Conservation (phyloP, 345 rosid species). For the Hibiscus syriacus region DNA sequence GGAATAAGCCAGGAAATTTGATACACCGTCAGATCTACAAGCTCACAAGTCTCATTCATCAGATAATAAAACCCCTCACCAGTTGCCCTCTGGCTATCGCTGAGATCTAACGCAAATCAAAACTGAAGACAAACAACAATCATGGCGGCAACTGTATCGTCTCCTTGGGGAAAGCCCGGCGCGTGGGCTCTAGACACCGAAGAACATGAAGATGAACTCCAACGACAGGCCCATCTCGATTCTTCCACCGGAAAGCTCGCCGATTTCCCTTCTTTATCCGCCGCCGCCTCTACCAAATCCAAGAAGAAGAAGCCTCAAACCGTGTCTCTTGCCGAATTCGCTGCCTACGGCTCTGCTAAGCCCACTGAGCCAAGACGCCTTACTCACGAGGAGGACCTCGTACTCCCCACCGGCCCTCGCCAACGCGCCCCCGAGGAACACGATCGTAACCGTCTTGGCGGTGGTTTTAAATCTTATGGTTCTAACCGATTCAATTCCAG, state of each 20-base stretch:
- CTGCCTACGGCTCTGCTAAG: constrained; percentile 26
- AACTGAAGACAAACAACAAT: neutral
- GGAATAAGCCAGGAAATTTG: too few species aligned
- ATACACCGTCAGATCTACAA: constrained; percentile 44
- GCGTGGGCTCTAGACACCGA: constrained; percentile 96
- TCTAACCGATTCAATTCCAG: neutral
- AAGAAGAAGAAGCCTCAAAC: constrained; percentile 76
- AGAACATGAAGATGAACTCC: constrained; percentile 68
- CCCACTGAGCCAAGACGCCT: constrained; percentile 29
- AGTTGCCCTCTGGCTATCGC: constrained; percentile 13
- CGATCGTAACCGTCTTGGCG: constrained; percentile 68
- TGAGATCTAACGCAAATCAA: constrained; percentile 27
- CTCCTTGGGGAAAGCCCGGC: constrained; percentile 96
- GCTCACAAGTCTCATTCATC: neutral
- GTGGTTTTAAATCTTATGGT: constrained; percentile 56
- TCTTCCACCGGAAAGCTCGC: constrained; percentile 22
- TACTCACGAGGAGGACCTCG: constrained; percentile 46
- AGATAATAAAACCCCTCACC: constrained; percentile 15
- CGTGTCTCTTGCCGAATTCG: constrained; percentile 59
- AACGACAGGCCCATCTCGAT: neutral
- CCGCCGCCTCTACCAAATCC: constrained; percentile 62
- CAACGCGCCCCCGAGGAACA: constrained; percentile 82
- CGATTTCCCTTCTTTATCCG: constrained; percentile 62
- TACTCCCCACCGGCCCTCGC: constrained; percentile 88
- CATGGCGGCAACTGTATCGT: constrained; percentile 82